Base-by-base conservation (phyloP, 305 asterid species). In the Fraxinus sp. region DNA sequence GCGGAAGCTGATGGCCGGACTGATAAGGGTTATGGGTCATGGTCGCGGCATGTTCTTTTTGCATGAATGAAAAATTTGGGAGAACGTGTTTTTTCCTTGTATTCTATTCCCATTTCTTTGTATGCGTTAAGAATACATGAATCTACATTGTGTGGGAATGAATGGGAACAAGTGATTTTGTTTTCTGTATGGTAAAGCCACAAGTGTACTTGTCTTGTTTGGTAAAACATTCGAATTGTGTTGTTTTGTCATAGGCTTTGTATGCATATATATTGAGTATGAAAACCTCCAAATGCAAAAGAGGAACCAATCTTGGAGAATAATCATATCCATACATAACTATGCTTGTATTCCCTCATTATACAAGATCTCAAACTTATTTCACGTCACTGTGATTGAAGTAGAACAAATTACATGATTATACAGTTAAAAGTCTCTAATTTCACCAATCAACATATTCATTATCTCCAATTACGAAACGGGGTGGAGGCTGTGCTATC, bases 181-280 rank as follows among this genome's bases (percentile, higher is more conserved):
- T 75, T 77, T 82, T 87, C 20, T 4, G 84, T 87, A 94, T 91
- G 97, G 98, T 85, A 52, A 84, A 22, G 84, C 37, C 89, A 89
- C 89, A 87, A 85, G 18, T 83, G 85, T 85, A 92, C 94, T 92
- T 90, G 92, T 86, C 91, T 81, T 79, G 1, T 78, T 79, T n/a
- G 35, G 26, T 62, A 62, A 72, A 49, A 59, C 84, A 83, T 80
- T 80, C 90, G 70, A 84, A 79, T 83, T 86, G 83, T 89, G 95
- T 86, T 92, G 92, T 80, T 84, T 79, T 78, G 20, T 62, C 73
- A 62, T 22, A 9, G 30, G 72, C 26, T 18, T 7, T 7, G 10
- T 57, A 0, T 57, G 68, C 20, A 14, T 4, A n/a, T 18, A 43
- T 39, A 55, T 55, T 16, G 26, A 18, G 68, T 6, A 16, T n/a